Evolutionary conservation across 331 rosid genomes (phyloP), one percentile per base, ranked within the genome.

Genomic region (Phaseolus coccineus): DNA sequence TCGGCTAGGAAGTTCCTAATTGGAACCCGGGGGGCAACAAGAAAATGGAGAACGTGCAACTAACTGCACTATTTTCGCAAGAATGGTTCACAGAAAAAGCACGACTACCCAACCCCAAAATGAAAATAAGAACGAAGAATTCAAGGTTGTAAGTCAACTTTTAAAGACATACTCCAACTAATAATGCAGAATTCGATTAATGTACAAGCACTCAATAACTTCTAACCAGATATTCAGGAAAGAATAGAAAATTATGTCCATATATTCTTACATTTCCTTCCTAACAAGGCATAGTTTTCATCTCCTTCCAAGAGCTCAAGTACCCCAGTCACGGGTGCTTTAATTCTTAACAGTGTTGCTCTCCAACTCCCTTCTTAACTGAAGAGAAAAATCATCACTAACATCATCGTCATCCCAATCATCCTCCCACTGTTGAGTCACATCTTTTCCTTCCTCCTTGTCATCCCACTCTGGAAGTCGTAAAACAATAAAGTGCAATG

Each of bases 331-430:
- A 50, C 68, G 48, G 56, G 50, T 57, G 37, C 28, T 53, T 86
- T 82, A 76, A 59, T 84, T 89, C 92, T 90, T 90, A 56, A 84
- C 94, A 40, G 84, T 27, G 44, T 87, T 88, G 89, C 71, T 88
- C 86, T 91, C 97, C 82, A 94, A 77, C 78, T 94, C 98, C 83
- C 87, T 88, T 87, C 88, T 88, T 62, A 94, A 84, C 85, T 94
- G 98, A 79, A 88, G 80, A 57, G 98, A 94, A 82, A 94, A 94
- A 81, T 94, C 98, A 50, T 92, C 97, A 2, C 92, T 92, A 55
- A 94, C 97, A 33, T 94, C 98, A 1, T 94, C 97, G 44, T 92
- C 97, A 59, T 94, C 98, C 98, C 97, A 94, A 50, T 94, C 97
- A 71, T 92, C 96, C 84, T 94, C 98, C 98, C 97, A 94, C 82